Evolutionary conservation across 202 grass and related monocot genomes (phyloP).

Genomic region (Zoysia matrella): DNA sequence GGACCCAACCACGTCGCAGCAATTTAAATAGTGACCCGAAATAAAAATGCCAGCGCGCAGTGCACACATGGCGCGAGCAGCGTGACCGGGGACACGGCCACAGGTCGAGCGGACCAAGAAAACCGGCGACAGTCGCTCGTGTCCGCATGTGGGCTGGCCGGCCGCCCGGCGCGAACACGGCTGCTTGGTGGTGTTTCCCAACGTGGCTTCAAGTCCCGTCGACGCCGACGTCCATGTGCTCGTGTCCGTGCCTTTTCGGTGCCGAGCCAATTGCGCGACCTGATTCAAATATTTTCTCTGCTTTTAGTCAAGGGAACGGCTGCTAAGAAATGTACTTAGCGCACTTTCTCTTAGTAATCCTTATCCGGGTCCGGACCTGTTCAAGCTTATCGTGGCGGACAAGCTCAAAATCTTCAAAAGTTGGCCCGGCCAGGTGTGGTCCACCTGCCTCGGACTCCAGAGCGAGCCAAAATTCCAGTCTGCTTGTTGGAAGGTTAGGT

Average conservation of each 20-base stretch:
- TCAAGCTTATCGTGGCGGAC: constrained; percentile 31
- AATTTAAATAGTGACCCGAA: neutral
- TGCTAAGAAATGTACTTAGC: constrained; percentile 26
- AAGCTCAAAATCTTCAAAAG: neutral
- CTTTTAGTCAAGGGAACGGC: neutral
- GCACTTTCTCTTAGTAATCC: constrained; percentile 1
- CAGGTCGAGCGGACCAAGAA: constrained; percentile 21
- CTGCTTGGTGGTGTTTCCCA: neutral
- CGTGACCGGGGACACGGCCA: constrained; percentile 31
- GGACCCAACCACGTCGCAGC: neutral
- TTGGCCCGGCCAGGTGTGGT: neutral
- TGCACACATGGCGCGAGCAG: constrained; percentile 42
- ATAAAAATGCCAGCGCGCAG: neutral
- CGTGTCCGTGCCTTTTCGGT: neutral
- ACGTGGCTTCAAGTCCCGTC: constrained; percentile 18
- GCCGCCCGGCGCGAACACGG: neutral
- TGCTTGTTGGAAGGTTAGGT: neutral
- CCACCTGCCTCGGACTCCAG: neutral
- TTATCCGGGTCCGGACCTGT: constrained; percentile 41
- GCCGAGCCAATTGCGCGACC: neutral
- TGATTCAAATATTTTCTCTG: neutral
- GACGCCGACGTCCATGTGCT: neutral
- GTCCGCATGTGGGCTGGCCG: constrained; percentile 12
- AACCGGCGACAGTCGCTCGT: constrained; percentile 33
- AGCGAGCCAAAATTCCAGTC: neutral